Base-by-base conservation (phyloP, 495 filamentous ascomycete genomes). In the Penicillium ochrochloron region DNA sequence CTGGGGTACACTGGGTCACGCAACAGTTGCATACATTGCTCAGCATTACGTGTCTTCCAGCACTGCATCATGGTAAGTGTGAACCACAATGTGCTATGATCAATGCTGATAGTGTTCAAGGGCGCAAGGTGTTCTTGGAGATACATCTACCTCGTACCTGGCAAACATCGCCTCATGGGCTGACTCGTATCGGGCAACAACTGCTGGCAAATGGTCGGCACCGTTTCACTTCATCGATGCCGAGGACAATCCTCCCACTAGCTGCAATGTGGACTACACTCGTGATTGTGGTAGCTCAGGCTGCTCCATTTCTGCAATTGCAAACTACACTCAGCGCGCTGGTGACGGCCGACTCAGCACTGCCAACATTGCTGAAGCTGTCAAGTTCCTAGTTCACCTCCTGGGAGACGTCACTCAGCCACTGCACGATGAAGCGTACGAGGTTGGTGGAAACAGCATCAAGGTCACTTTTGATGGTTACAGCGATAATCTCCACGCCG, bases 151-250 rank as follows among this genome's bases (percentile, higher is more conserved):
- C n/a, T 75, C 78, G 9, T 88, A 88, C 65, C 76, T 90, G 25
- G 86, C 86, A 14, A 77, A 75, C 52, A 80, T 88, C 17, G 86
- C 88, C 21, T 78, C 84, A 3, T 90, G 87, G 87, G 88, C 80
- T 67, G 88, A 90, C 66, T 68, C 72, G 33, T 90, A 85, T 66
- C 79, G 85, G 25, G 77, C 78, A 41, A 86, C 84, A 33, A 64
- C 71, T 0, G 86, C 76, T 6, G 87, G 86, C 11, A 72, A 62
- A 31, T 89, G 81, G 77, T 84, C 82, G 29, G 73, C 76, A 9
- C 75, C 82, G 0, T 84, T 77, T 60, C 88, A 90, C 72, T 89
- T 79, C 68, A 86, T 90, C 68, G 86, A 92, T 75, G 88, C 87
- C 7, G 73, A 85, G 51, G 89, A 92, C 65, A 74, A 76, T 51